Evolutionary conservation across 352 stramenopile species (phyloP).

Genomic region (Pythium periplocum): DNA sequence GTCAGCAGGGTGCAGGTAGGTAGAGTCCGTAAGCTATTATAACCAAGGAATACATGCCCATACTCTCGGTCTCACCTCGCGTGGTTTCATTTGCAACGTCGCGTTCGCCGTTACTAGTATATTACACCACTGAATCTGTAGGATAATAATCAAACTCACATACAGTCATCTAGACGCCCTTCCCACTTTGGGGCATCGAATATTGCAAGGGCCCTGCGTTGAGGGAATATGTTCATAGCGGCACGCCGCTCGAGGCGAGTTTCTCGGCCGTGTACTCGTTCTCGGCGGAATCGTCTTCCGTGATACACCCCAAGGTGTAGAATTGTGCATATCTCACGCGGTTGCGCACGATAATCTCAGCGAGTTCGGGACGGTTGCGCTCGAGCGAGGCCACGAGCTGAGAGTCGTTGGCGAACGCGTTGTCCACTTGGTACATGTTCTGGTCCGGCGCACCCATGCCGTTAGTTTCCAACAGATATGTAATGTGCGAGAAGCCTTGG

Average conservation of each 20-base stretch:
- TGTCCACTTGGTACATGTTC: constrained; percentile 51
- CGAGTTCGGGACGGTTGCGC: constrained; percentile 58
- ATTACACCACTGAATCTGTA: too few species aligned
- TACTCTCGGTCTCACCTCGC: too few species aligned
- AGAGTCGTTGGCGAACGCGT: constrained; percentile 54
- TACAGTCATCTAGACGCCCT: too few species aligned
- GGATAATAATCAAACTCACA: too few species aligned
- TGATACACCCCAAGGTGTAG: constrained; percentile 49
- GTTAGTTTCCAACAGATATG: constrained; percentile 78
- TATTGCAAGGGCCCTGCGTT: too few species aligned
- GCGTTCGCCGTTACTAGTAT: too few species aligned
- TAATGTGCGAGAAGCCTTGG: constrained; percentile 62
- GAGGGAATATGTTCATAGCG: too few species aligned
- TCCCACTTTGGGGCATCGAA: too few species aligned
- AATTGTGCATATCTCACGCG: constrained; percentile 72
- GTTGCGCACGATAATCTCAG: constrained; percentile 72
- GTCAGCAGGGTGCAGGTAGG: constrained; percentile 34
- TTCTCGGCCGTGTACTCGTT: constrained; percentile 1
- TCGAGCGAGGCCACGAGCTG: constrained; percentile 56
- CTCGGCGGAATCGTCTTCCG: constrained; percentile 30
- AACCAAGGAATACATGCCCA: too few species aligned
- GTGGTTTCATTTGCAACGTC: too few species aligned
- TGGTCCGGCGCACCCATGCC: constrained; percentile 51
- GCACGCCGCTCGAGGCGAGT: too few species aligned
- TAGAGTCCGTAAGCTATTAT: neutral